Base-by-base conservation (phyloP, 331 rosid genomes). In the Saraca asoca region DNA sequence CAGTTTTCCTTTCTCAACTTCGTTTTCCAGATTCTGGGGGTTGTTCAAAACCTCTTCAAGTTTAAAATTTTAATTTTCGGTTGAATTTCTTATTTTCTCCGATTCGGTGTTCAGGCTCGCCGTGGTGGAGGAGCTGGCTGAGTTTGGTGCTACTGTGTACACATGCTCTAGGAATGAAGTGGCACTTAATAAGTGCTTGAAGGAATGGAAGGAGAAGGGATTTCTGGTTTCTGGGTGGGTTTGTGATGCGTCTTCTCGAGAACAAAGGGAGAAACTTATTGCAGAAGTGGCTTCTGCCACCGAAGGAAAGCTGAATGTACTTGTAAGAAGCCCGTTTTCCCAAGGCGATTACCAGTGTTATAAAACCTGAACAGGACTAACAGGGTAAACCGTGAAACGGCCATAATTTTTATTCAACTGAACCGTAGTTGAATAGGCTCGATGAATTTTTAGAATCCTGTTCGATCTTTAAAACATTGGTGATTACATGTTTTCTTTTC, bases 61-160 rank as follows among this genome's bases (percentile, higher is more conserved):
- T 56, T 51, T n/a, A n/a, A 2, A 10, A 16, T 41, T 62, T 14
- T 70, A 24, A 19, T 0, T 9, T 15, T 76, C 12, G 31, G 5
- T 63, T 24, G 31, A 24, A 24, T 24, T 24, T 24, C 3, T 24
- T 1, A 3, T 24, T 24, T 37, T 44, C 12, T 0, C 2, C 42
- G 38, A 19, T 42, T 7, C 35, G 72, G 62, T 75, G 45, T 63
- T 59, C 62, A 82, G 84, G 42, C 72, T 61, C 39, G 82, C 85
- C 13, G 78, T 83, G 56, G 85, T 83, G 49, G 88, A 83, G 76
- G 88, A 79, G 43, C 78, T 83, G 0, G 88, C 80, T 6, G 76
- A 73, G 38, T 76, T 83, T 45, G 85, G 85, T 14, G 76, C 82
- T 0, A 62, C 56, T 24, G 88, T 83, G 29, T 63, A 73, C 64